Conservation (phyloP, 495 filamentous ascomycete species). For the Tuber indicum region DNA sequence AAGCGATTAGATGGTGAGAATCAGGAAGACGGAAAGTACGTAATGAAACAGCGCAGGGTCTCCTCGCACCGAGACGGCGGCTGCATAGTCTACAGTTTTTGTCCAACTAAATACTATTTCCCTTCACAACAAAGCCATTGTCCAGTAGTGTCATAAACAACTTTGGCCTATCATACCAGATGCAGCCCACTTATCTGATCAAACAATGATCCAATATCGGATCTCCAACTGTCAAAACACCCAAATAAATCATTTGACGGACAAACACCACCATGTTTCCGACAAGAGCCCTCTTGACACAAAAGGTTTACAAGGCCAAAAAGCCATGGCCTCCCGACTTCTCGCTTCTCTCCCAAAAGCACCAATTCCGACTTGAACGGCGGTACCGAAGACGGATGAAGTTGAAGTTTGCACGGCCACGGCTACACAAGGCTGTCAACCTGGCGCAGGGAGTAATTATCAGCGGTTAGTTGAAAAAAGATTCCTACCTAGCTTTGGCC, state of each 20-base stretch:
- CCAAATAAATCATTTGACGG: neutral
- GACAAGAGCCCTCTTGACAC: constrained; percentile 16
- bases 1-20: neutral
- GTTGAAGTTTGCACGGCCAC: constrained; percentile 67
- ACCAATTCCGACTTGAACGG: constrained; percentile 80
- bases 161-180: neutral
- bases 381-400: constrained; percentile 62
- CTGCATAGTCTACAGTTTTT: neutral
- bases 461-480: constrained; percentile 50
- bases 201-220: neutral
- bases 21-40: neutral
- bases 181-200: neutral
- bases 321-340: constrained; percentile 92
- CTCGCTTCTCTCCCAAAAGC: constrained; percentile 64
- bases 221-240: neutral
- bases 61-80: neutral
- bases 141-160: neutral
- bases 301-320: constrained; percentile 61
- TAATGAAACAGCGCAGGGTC: neutral
- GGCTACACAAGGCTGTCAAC: constrained; percentile 64
- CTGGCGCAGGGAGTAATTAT: constrained; percentile 63
- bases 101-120: neutral
- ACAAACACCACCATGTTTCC: constrained; percentile 21
- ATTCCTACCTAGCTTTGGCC: constrained; percentile 1
- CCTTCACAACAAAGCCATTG: neutral